Base-by-base conservation (phyloP, 2,329 filamentous ascomycete species). In the Fusarium sp. region DNA sequence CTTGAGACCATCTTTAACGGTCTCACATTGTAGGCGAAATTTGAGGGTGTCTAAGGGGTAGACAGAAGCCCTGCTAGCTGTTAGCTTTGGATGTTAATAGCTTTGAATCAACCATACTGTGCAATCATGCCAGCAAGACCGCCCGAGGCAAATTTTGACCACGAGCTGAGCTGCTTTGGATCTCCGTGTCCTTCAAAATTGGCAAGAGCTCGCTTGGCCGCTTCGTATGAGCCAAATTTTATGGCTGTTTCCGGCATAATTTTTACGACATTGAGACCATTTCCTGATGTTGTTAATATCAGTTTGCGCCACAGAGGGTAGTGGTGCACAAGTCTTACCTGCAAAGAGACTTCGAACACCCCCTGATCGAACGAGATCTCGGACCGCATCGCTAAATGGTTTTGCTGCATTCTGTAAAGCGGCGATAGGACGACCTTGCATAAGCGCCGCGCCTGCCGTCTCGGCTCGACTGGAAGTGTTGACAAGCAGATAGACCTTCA, bases 161-260 rank as follows among this genome's bases (percentile, higher is more conserved):
- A 91, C 4, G 92, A 90, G 70, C 91, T 92, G 72, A 98, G 95
- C 57, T 88, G 86, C 68, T 89, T 90, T 1, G 94, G 87, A 78
- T 98, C 93, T 69, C 90, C 87, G 75, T 97, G 94, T 9, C 96
- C 96, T 84, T 98, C 96, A 53, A 98, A 81, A 64, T 88, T 90
- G 51, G 95, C 94, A 65, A 98, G 89, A 6, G 91, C 89, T 68
- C 94, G 90, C 84, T 98, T 99, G 11, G 94, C 92, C 54, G 94
- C 94, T 88, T 99, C 96, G 77, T 98, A 99, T 22, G 94, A 95
- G 65, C 96, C 96, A 79, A 99, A 99, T 81, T 98, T 97, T 78
- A 99, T 97, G 27, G 96, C 95, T 29, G 95, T 98, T 82, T 99
- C 96, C 0, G 96, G 96, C 94, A 98, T 97, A 65, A 99, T 96